Evolutionary conservation across 2,329 filamentous ascomycete species (phyloP).

Genomic region (Penicillium expansum): DNA sequence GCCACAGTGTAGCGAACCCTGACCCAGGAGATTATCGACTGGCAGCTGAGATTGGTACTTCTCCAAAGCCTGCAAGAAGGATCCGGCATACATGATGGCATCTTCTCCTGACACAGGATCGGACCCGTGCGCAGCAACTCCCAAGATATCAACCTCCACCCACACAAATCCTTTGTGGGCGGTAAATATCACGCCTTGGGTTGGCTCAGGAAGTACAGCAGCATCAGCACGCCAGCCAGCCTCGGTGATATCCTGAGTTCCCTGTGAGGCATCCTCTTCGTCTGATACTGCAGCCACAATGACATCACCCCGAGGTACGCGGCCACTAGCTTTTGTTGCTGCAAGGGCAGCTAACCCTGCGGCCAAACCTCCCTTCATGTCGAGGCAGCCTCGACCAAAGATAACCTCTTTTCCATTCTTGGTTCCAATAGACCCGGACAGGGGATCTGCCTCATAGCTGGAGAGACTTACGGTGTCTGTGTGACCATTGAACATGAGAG

Average conservation of each 20-base stretch:
- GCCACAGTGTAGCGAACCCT: constrained; percentile 48
- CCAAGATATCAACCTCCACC: constrained; percentile 35
- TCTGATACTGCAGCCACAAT: constrained; percentile 56
- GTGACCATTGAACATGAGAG: constrained; percentile 55
- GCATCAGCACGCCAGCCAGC: constrained; percentile 56
- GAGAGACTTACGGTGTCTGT: constrained; percentile 52
- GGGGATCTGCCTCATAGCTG: constrained; percentile 48
- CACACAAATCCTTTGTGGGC: constrained; percentile 53
- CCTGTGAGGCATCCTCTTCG: constrained; percentile 52
- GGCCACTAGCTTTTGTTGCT: constrained; percentile 33
- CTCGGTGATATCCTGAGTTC: constrained; percentile 50
- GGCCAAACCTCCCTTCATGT: constrained; percentile 55
- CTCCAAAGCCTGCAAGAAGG: constrained; percentile 49
- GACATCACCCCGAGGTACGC: constrained; percentile 47
- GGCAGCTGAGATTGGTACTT: constrained; percentile 41
- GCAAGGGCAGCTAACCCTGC: constrained; percentile 46
- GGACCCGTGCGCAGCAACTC: constrained; percentile 38
- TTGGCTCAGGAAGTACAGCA: constrained; percentile 53
- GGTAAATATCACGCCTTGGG: constrained; percentile 42
- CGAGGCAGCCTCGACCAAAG: constrained; percentile 49
- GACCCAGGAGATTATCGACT: constrained; percentile 36
- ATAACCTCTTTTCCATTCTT: constrained; percentile 38
- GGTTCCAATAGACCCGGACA: constrained; percentile 41
- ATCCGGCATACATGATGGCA: constrained; percentile 50
- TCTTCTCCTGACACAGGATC: constrained; percentile 48